Evolutionary conservation across 2,329 filamentous ascomycete species (phyloP).

Genomic region (Neopestalotiopsis sp.): DNA sequence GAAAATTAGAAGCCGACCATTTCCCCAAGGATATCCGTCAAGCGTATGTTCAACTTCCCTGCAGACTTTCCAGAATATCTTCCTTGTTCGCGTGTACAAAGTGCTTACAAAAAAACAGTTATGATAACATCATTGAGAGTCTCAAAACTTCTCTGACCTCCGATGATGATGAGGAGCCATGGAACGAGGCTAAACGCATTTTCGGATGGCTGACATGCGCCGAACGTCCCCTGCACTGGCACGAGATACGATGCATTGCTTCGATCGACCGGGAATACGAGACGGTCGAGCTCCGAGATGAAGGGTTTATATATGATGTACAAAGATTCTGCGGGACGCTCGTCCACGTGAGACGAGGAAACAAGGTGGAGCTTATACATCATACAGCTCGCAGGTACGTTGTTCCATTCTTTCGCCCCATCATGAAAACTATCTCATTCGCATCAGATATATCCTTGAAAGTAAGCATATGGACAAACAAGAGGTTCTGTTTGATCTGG

Average conservation of each 20-base stretch:
- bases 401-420: neutral
- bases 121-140: slow-evolving; percentile 31
- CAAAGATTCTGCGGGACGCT: slow-evolving; percentile 43
- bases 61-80: neutral
- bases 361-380: slow-evolving; percentile 45
- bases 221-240: slow-evolving; percentile 44
- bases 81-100: no score
- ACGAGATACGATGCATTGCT: slow-evolving; percentile 46
- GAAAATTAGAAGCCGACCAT: slow-evolving; percentile 25
- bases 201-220: slow-evolving; percentile 47
- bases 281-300: slow-evolving; percentile 27
- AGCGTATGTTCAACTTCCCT: slow-evolving; percentile 20
- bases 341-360: slow-evolving; percentile 37
- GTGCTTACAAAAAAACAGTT: no score
- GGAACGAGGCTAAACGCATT: slow-evolving; percentile 35
- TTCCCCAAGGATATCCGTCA: slow-evolving; percentile 24
- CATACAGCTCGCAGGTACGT: slow-evolving; percentile 27
- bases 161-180: slow-evolving; percentile 21
- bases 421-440: no score
- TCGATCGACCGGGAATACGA: slow-evolving; percentile 30
- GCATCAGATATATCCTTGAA: slow-evolving; percentile 28
- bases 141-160: slow-evolving; percentile 23
- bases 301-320: slow-evolving; percentile 31
- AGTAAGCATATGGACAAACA: slow-evolving; percentile 30
- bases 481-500: slow-evolving; percentile 37